A percentile compares a stretch with the other conserved stretches of the same genome.
These are phyloP conservation scores for Heritiera littoralis DNA, from an alignment of 345 rosid species.

Conservation along the genomic window DNA sequence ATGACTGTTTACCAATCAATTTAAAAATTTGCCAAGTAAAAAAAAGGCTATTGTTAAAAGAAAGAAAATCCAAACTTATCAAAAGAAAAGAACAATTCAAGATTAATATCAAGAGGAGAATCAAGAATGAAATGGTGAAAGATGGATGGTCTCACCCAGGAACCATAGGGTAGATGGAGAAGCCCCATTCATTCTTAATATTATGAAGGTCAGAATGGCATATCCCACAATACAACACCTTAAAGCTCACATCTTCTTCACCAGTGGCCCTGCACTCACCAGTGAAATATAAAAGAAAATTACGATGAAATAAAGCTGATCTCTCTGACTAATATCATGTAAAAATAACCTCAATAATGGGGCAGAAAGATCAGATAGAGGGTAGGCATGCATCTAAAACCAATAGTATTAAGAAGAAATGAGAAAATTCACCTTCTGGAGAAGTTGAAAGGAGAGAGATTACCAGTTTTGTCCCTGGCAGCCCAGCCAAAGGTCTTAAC, in stretches of 20 bases:
- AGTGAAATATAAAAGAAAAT: not conserved
- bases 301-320: not conserved
- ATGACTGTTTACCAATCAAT: not conserved
- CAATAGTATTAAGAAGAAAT: not conserved
- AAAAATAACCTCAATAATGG: not conserved
- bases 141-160: constrained; percentile 52
- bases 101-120: not conserved
- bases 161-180: constrained; percentile 54
- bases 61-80: not conserved
- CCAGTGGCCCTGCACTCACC: constrained; percentile 49
- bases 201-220: constrained; percentile 65
- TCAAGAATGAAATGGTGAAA: not conserved
- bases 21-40: not conserved
- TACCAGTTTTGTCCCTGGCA: constrained; percentile 46
- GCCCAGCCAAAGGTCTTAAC: constrained; percentile 52
- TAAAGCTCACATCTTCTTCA: constrained; percentile 58
- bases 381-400: not conserved
- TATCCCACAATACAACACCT: constrained; percentile 67
- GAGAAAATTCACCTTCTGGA: constrained; percentile 41
- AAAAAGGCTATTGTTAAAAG: not conserved
- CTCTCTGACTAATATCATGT: not conserved
- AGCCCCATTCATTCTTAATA: constrained; percentile 55
- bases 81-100: not conserved
- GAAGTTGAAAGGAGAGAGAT: constrained; percentile 49
- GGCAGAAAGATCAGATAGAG: not conserved